Base-by-base conservation (phyloP, 106 monocot genomes). In the Agapanthus africanus region DNA sequence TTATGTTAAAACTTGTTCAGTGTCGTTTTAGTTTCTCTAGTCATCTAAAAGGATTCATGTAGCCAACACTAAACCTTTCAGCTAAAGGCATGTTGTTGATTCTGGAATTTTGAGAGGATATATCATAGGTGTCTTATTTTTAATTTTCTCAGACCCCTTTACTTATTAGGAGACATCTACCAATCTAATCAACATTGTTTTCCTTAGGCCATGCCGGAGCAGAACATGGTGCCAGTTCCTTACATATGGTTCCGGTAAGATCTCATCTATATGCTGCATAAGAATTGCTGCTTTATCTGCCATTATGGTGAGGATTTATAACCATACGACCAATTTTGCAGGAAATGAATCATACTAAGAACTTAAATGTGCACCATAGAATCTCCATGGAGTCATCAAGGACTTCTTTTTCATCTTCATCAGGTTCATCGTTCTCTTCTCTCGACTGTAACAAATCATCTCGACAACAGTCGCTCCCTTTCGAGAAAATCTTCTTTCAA, bases 401-500 rank as follows among this genome's bases (percentile, higher is more conserved):
- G 54, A 79, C 77, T 52, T 97, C 97, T 14, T 82, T 83, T 65
- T 84, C 88, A 5, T 87, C 95, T 35, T 88, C 95, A 37, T 86
- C 95, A 6, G 79, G 74, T 25, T 97, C 95, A 19, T 91, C 91
- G 32, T 91, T 87, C 59, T 88, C 95, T 67, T 91, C 91, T 63
- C 54, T 82, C 1, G 95, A 95, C 6, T 81, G 82, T 54, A 88
- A 70, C 59, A 88, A 70, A 35, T 78, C 88, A 63, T 69, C 59
- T 68, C 87, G 65, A 37, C 80, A 82, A 64, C 85, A 83, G 21
- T 32, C 52, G 4, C 54, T 76, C 31, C 67, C 77, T 22, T 68
- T 74, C 7, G 68, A 72, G 4, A 41, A 49, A 67, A 74, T 56
- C 19, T 50, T 28, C 39, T 83, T 52, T 67, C 39, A 65, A 31